Base-by-base conservation (phyloP, 129 eudicot genomes). In the Helianthus tuberosus region DNA sequence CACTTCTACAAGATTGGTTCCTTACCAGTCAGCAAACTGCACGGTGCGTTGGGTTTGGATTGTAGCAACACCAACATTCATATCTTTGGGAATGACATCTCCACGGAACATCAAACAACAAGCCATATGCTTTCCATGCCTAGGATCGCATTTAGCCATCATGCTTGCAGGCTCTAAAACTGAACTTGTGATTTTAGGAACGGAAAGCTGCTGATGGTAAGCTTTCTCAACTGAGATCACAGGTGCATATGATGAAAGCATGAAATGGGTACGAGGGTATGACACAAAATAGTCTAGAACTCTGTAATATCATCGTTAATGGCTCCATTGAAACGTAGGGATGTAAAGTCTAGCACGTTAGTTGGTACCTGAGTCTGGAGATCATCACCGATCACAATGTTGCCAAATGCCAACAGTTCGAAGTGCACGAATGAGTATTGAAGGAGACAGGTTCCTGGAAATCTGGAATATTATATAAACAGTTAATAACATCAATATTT, bases 131-230 rank as follows among this genome's bases (percentile, higher is more conserved):
- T 91, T 91, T 6, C 97, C 97, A 44, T 91, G 97, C 69, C 97
- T 86, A 25, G 97, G 97, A 64, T 91, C 97, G 72, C 97, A 91
- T 73, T 91, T 86, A 1, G 96, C 97, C 97, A 92, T 89, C 97
- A 91, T 89, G 80, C 96, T 91, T 3, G 97, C 81, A 15, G 97
- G 97, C 82, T 92, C 96, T 64, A 92, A 89, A 11, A 92, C 97
- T 6, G 97, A 83, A 75, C 89, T 92, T 38, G 97, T 92, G 43
- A 92, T 92, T 78, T 92, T 96, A 81, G 93, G 97, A 8, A 92
- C 81, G 4, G 97, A 92, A 14, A 92, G 85, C 75, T 89, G 97
- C 80, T 91, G 96, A 35, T 91, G 97, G 84, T 86, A 91, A 35
- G 97, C 97, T 78, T 88, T 91, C 48, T 80, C 90, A 16, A 93